Evolutionary conservation across 2,329 filamentous ascomycete genomes (phyloP).

Genomic region (Fonsecaea erecta): DNA sequence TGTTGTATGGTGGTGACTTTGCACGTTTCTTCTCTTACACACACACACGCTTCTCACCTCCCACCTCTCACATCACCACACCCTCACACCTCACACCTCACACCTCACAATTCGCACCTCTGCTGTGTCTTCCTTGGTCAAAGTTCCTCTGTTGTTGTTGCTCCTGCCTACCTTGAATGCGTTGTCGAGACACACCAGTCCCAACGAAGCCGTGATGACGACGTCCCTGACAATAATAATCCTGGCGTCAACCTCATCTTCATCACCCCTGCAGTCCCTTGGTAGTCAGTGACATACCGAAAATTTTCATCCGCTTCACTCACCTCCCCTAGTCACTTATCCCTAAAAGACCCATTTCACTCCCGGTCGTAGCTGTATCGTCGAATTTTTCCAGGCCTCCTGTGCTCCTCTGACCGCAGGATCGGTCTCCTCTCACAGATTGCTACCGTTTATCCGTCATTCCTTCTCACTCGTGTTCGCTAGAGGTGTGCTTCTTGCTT

Average conservation of each 20-base stretch:
- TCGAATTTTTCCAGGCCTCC: constrained; percentile 7
- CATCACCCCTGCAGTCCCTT: background rate
- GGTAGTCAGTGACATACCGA: background rate
- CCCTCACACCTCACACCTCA: background rate
- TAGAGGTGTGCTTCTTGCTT: constrained; percentile 18
- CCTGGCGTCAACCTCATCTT: background rate
- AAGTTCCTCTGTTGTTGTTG: background rate
- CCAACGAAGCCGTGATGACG: background rate
- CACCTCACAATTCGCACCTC: too few species aligned
- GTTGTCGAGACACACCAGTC: background rate
- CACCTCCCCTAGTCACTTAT: background rate
- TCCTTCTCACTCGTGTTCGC: constrained; percentile 5
- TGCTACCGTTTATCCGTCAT: constrained; percentile 1
- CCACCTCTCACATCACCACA: too few species aligned
- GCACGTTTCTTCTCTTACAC: background rate
- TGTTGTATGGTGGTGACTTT: background rate
- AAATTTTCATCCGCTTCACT: constrained; percentile 1
- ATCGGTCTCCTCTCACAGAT: constrained; percentile 20
- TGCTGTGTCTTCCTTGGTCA: too few species aligned
- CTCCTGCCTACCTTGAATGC: background rate
- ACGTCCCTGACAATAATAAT: background rate
- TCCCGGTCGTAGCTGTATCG: background rate
- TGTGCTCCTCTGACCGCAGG: constrained; percentile 1
- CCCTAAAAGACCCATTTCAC: background rate
- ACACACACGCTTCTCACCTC: background rate